These are phyloP conservation scores for Dioscorea cayenensis DNA, from an alignment of 116 monocot genomes.

Conservation along the genomic window DNA sequence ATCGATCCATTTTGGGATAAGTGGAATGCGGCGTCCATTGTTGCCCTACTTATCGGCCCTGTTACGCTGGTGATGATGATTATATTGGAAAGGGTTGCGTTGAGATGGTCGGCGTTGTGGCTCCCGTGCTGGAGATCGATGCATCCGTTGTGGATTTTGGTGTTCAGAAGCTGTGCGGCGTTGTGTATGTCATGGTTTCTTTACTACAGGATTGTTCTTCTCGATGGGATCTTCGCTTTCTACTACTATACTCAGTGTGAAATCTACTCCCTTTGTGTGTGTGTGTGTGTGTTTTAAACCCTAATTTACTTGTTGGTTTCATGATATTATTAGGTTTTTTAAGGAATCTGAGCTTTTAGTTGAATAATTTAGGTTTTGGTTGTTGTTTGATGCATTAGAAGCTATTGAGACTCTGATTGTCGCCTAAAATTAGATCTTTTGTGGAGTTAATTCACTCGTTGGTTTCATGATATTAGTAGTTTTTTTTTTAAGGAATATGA, in stretches of 20 bases:
- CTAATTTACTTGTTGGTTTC: not conserved
- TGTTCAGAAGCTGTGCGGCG: slow-evolving; percentile 11
- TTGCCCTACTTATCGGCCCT: too few species aligned
- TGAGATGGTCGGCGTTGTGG: slow-evolving; percentile 10
- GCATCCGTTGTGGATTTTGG: slow-evolving; percentile 15
- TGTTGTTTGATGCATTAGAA: not conserved
- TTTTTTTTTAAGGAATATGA: not conserved
- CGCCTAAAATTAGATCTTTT: not conserved
- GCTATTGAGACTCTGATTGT: too few species aligned
- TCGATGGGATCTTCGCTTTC: slow-evolving; percentile 6
- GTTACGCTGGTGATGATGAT: too few species aligned
- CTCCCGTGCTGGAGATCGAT: slow-evolving; percentile 23
- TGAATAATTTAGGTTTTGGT: not conserved
- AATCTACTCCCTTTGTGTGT: not conserved
- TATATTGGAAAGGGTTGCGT: not conserved
- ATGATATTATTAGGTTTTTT: not conserved
- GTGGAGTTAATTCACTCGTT: not conserved
- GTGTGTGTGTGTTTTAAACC: too few species aligned
- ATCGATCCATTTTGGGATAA: too few species aligned
- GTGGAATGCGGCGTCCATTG: too few species aligned
- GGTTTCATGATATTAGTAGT: not conserved
- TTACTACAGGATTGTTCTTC: not conserved
- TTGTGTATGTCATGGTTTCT: slow-evolving; percentile 18
- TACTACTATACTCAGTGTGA: slow-evolving; percentile 33
- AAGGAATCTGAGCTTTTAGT: not conserved